Base-by-base conservation (phyloP, 2,329 filamentous ascomycete species). In the Chalaropsis thielavioides region DNA sequence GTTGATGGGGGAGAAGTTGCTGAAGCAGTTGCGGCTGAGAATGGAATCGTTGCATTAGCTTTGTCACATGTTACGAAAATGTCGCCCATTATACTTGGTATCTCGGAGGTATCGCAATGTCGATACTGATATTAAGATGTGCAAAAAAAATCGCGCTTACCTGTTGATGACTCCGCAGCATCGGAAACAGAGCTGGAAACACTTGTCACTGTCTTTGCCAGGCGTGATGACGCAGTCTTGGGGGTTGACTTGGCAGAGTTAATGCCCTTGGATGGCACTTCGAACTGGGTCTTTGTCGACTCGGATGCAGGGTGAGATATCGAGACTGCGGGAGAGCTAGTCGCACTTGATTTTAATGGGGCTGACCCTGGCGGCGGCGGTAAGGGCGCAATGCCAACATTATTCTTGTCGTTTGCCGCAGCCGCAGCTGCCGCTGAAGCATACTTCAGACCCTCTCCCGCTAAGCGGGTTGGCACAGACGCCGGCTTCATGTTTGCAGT, bases 381-480 rank as follows among this genome's bases (percentile, higher is more conserved):
- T 72, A 97, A 80, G 49, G 94, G 94, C 66, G 92, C 87, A 72
- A 99, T 96, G 31, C 94, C 94, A 38, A 97, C 87, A 73, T 87
- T 92, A 77, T 90, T 92, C 76, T 79, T 83, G 70, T 96, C 91
- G 74, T 85, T 91, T 58, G 92, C 90, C 0, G 94, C 92, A 0
- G 92, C 94, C 0, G 92, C 94, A 0, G 94, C 94, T 0, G 94
- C 94, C 0, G 94, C 94, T 44, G 94, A 97, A 56, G 94, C 94
- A 73, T 99, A 99, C 76, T 97, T 97, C 69, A 99, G 80, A 1
- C 89, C 90, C 74, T 97, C 92, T 60, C 91, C 91, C 3, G 90
- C 88, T 6, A 89, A 86, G 73, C 92, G 84, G 67, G 89, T 85
- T 0, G 94, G 94, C 70, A 92, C 77, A 19, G 90, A 86, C 19